phyloP scores from a whole-genome alignment of 2,329 filamentous ascomycete species.

The Penicillium olsonii region DNA sequence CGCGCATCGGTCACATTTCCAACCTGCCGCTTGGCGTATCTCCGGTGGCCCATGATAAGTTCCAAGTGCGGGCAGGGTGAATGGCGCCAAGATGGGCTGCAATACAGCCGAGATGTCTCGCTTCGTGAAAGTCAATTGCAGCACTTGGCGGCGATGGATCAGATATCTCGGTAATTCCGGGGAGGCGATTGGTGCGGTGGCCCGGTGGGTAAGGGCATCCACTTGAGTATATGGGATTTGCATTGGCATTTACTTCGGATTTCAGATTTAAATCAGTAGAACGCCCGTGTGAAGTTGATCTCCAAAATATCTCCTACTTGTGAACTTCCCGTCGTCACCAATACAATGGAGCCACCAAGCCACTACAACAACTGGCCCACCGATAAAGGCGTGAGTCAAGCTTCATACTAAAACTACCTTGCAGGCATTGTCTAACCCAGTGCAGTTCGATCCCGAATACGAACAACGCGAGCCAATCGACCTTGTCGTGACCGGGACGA shows the following conservation, averaged over 20 bases:
- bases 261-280: not conserved
- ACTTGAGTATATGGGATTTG: not conserved
- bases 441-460: slow-evolving; percentile 66
- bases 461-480: slow-evolving; percentile 67
- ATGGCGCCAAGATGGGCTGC: not conserved
- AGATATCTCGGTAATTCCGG: slow-evolving; percentile 7
- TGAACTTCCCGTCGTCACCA: too few species aligned
- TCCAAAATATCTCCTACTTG: not conserved
- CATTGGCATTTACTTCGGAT: too few species aligned
- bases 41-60: too few species aligned
- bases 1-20: slow-evolving; percentile 29
- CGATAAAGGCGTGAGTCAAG: slow-evolving; percentile 48
- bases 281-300: not conserved
- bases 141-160: slow-evolving; percentile 4
- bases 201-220: too few species aligned
- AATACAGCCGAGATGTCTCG: slow-evolving; percentile 2
- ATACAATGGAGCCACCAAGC: not conserved
- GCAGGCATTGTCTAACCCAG: slow-evolving; percentile 6
- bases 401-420: not conserved
- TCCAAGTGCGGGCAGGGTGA: not conserved
- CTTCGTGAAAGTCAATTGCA: not conserved
- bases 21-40: too few species aligned
- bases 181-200: slow-evolving; percentile 8
- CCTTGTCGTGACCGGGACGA: slow-evolving; percentile 63
- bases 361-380: slow-evolving; percentile 55